A percentile compares a stretch with the other conserved stretches of the same genome.
Evolutionary conservation across 495 filamentous ascomycete genomes (phyloP).

Genomic region (Neurospora pannonica): DNA sequence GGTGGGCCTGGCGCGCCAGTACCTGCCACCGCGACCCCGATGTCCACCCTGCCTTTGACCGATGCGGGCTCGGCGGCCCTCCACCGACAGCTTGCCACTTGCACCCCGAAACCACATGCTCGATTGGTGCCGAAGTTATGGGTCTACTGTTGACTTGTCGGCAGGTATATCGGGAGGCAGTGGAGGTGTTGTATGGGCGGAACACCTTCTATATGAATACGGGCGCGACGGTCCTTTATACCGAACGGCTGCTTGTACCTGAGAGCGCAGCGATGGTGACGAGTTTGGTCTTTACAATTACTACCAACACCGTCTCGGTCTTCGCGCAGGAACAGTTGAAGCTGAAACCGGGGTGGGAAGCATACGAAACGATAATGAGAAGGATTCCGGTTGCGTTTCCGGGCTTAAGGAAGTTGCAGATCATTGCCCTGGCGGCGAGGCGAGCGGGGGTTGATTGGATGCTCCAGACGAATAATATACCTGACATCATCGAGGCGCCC

Average conservation of each 20-base stretch:
- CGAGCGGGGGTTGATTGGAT: background rate
- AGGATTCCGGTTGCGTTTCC: slow-evolving; percentile 7
- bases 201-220: slow-evolving; percentile 13
- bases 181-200: slow-evolving; percentile 11
- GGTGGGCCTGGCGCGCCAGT: slow-evolving; percentile 11
- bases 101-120: slow-evolving; percentile 1
- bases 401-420: background rate
- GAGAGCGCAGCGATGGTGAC: background rate
- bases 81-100: slow-evolving; percentile 6
- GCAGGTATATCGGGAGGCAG: slow-evolving; percentile 10
- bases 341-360: slow-evolving; percentile 1
- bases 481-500: background rate
- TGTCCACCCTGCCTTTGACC: slow-evolving; percentile 4
- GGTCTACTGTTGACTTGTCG: slow-evolving; percentile 8
- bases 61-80: slow-evolving; percentile 5
- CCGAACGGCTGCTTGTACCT: background rate
- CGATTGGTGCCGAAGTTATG: background rate
- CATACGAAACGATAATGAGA: slow-evolving; percentile 2
- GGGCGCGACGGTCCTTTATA: slow-evolving; percentile 3
- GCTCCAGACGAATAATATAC: background rate
- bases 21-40: slow-evolving; percentile 12
- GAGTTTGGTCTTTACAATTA: background rate
- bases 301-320: background rate
- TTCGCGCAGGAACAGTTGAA: slow-evolving; percentile 8
- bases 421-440: background rate